Conservation (phyloP, 352 stramenopile genomes). For the Phytophthora europaea region DNA sequence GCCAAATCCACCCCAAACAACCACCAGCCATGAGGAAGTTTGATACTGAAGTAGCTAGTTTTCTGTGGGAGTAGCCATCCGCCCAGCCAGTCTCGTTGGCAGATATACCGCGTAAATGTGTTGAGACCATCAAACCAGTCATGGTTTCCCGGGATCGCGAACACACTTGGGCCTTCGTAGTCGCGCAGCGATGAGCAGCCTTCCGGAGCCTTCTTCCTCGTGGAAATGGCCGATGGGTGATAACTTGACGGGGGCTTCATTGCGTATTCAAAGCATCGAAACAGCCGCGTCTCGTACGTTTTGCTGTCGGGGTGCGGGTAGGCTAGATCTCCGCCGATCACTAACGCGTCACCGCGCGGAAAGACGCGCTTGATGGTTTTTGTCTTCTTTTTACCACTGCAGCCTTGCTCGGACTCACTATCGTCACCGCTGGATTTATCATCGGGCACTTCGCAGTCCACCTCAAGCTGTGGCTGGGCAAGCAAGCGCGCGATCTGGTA, state of each 20-base stretch:
- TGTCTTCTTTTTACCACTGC: conserved; percentile 42
- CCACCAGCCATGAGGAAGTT: conserved; percentile 94
- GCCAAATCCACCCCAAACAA: conserved; percentile 92
- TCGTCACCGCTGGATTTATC: conserved; percentile 24
- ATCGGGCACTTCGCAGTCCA: conserved; percentile 62
- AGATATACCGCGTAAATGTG: conserved; percentile 89
- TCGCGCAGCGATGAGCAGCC: conserved; percentile 57
- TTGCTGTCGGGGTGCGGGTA: conserved; percentile 92
- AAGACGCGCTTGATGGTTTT: conserved; percentile 64
- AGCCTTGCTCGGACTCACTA: conserved; percentile 9
- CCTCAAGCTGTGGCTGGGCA: conserved; percentile 88
- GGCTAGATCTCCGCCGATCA: conserved; percentile 94
- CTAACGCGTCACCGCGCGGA: conserved; percentile 87
- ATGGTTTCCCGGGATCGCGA: conserved; percentile 93
- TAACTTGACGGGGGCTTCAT: conserved; percentile 92
- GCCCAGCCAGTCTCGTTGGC: not conserved
- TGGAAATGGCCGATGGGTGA: conserved; percentile 91
- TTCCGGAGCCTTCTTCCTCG: conserved; percentile 76
- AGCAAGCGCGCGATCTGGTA: conserved; percentile 94
- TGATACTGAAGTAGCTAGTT: conserved; percentile 93
- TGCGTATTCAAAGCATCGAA: conserved; percentile 94
- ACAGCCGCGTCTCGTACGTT: conserved; percentile 93
- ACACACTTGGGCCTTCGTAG: conserved; percentile 79
- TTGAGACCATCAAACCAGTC: conserved; percentile 96
- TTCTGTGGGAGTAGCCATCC: conserved; percentile 94